A percentile compares a stretch with the other conserved stretches of the same genome.
Conservation (phyloP, 768 basidiomycete genomes). For the Hysterangium stoloniferum region DNA sequence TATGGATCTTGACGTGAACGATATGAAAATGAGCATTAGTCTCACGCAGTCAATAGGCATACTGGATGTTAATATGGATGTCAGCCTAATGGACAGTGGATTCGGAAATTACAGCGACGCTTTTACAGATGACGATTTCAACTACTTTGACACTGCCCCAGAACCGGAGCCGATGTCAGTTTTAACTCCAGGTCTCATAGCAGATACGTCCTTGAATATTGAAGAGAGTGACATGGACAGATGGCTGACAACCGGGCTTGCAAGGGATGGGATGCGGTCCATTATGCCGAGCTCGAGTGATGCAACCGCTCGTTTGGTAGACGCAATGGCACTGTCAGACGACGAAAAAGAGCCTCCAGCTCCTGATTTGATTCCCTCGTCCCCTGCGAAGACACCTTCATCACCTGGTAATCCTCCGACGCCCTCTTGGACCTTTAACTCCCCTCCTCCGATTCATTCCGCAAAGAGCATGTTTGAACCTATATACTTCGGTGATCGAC, state of each 20-base stretch:
- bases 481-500: conserved; percentile 62
- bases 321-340: not conserved
- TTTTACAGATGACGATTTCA: conserved; percentile 86
- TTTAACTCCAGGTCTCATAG: conserved; percentile 8
- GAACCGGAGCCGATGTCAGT: not conserved
- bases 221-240: not conserved
- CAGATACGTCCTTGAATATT: conserved; percentile 5
- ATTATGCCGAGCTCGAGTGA: too few relatives aligned
- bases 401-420: conserved; percentile 5
- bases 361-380: conserved; percentile 21
- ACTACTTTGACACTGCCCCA: conserved; percentile 58
- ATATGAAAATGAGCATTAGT: conserved; percentile 8
- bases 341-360: not conserved
- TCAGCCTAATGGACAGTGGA: conserved; percentile 17
- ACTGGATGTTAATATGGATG: conserved; percentile 18
- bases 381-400: conserved; percentile 42
- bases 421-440: conserved; percentile 2
- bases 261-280: too few relatives aligned
- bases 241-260: not conserved
- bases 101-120: conserved; percentile 20
- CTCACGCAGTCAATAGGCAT: conserved; percentile 2
- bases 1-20: conserved; percentile 34
- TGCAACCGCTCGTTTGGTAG: not conserved
- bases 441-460: not conserved
- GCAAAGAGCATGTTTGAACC: conserved; percentile 48